These are phyloP conservation scores for Pisolithus marmoratus DNA, from an alignment of 768 basidiomycete genomes.

Conservation along the genomic window DNA sequence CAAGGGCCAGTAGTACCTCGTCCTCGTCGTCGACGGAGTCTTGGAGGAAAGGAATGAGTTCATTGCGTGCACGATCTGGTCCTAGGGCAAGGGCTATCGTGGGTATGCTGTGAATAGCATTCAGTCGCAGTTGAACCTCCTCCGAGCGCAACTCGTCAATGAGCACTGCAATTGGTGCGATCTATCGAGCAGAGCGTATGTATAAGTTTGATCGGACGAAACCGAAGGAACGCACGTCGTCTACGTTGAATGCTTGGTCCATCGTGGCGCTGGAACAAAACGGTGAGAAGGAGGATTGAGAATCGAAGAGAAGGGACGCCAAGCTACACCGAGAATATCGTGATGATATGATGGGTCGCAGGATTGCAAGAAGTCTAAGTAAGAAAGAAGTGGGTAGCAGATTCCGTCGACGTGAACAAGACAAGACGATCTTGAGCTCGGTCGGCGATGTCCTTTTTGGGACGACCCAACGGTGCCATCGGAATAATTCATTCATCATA, in stretches of 20 bases:
- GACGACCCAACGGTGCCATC: neutral
- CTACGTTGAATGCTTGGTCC: constrained; percentile 60
- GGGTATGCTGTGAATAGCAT: constrained; percentile 94
- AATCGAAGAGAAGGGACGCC: neutral
- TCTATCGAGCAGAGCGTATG: constrained; percentile 36
- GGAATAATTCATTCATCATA: too few relatives aligned
- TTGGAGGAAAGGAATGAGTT: constrained; percentile 94
- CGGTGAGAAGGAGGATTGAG: neutral
- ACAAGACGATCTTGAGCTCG: constrained; percentile 1
- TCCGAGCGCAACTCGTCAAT: constrained; percentile 98
- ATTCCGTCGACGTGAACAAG: neutral
- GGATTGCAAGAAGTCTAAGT: constrained; percentile 1
- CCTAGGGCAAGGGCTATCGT: constrained; percentile 97
- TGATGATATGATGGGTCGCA: constrained; percentile 1
- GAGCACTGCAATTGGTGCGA: constrained; percentile 92
- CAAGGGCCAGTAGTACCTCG: constrained; percentile 91
- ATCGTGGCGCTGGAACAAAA: constrained; percentile 34
- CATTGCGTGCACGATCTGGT: constrained; percentile 89
- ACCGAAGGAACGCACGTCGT: constrained; percentile 50
- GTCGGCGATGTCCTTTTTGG: constrained; percentile 8
- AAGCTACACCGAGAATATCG: neutral
- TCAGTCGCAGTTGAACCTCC: constrained; percentile 92
- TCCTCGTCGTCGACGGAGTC: constrained; percentile 99
- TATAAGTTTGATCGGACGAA: neutral
- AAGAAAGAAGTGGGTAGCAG: neutral